Evolutionary conservation across 257 asterid species (phyloP).

Genomic region (Solanum appendiculatum): DNA sequence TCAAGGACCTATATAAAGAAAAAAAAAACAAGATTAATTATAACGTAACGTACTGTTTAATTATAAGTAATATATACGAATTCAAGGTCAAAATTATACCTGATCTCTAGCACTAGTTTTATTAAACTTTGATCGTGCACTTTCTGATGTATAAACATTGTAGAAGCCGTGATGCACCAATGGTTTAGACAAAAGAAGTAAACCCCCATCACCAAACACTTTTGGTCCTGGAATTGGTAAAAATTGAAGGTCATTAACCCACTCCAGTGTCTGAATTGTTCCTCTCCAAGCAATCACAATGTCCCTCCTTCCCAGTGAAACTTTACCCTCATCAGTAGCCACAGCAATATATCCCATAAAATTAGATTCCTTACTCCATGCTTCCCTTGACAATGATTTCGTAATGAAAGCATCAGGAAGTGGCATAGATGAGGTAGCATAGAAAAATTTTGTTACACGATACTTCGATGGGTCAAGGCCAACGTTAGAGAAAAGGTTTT

Average conservation of each 20-base stretch:
- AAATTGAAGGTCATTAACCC: slow-evolving; percentile 63
- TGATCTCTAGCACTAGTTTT: slow-evolving; percentile 36
- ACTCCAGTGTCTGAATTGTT: slow-evolving; percentile 49
- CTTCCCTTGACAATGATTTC: slow-evolving; percentile 56
- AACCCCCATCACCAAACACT: slow-evolving; percentile 52
- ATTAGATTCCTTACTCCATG: slow-evolving; percentile 78
- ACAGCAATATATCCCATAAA: slow-evolving; percentile 89
- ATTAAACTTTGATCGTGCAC: slow-evolving; percentile 50
- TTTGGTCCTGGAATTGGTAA: slow-evolving; percentile 38
- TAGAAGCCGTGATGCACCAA: neutral
- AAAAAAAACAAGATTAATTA: too few relatives aligned
- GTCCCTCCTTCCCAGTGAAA: slow-evolving; percentile 64
- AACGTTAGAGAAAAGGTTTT: slow-evolving; percentile 35
- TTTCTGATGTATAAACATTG: slow-evolving; percentile 42
- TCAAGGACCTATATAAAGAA: slow-evolving; percentile 53
- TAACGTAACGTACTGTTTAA: neutral
- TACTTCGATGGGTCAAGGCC: slow-evolving; percentile 50
- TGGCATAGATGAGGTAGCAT: slow-evolving; percentile 47
- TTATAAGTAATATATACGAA: too few relatives aligned
- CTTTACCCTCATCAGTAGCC: slow-evolving; percentile 69
- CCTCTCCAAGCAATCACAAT: slow-evolving; percentile 82
- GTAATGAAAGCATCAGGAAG: slow-evolving; percentile 64
- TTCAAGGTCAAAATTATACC: neutral
- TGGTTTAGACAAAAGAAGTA: slow-evolving; percentile 22
- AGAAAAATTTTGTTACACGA: slow-evolving; percentile 45